Evolutionary conservation across 2,329 filamentous ascomycete genomes (phyloP).

Genomic region (Verticillium klebahnii): DNA sequence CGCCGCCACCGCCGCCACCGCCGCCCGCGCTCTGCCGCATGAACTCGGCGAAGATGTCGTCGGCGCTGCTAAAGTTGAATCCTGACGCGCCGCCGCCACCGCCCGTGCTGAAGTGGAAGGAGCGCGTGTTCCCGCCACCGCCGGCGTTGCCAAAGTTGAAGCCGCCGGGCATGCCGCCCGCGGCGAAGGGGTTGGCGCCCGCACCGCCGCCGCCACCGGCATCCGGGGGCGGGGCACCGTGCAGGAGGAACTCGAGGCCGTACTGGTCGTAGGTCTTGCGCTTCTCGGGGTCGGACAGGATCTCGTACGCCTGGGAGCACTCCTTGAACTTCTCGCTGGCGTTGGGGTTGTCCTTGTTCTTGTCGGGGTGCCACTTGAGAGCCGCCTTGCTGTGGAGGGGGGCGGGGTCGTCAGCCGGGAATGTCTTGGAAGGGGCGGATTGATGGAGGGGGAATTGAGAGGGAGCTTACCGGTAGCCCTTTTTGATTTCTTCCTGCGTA

Average conservation of each 20-base stretch:
- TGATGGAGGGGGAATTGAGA: background rate
- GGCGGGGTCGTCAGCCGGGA: background rate
- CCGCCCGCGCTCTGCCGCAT: slow-evolving; percentile 55
- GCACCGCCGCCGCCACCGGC: slow-evolving; percentile 30
- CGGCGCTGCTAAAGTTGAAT: slow-evolving; percentile 80
- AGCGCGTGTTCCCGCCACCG: slow-evolving; percentile 42
- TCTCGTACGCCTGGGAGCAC: slow-evolving; percentile 95
- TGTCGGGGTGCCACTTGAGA: slow-evolving; percentile 92
- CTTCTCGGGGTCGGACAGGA: slow-evolving; percentile 95
- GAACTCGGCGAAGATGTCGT: slow-evolving; percentile 83
- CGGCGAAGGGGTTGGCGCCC: slow-evolving; percentile 57
- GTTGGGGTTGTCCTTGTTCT: slow-evolving; percentile 87
- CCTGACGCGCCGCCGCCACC: slow-evolving; percentile 50
- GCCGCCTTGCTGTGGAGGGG: slow-evolving; percentile 65
- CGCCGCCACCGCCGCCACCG: slow-evolving; percentile 31
- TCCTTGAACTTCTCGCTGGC: slow-evolving; percentile 97
- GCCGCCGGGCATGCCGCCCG: slow-evolving; percentile 46
- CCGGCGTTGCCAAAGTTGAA: slow-evolving; percentile 48
- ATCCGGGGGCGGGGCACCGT: slow-evolving; percentile 63
- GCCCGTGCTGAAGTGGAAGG: slow-evolving; percentile 61
- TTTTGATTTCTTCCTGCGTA: slow-evolving; percentile 92
- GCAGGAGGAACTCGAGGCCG: slow-evolving; percentile 87
- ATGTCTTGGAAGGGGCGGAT: background rate
- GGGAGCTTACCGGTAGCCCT: slow-evolving; percentile 72
- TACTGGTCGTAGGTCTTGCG: slow-evolving; percentile 93